phyloP scores from a whole-genome alignment of 805 yeast species.

The Ogataea ganodermae region DNA sequence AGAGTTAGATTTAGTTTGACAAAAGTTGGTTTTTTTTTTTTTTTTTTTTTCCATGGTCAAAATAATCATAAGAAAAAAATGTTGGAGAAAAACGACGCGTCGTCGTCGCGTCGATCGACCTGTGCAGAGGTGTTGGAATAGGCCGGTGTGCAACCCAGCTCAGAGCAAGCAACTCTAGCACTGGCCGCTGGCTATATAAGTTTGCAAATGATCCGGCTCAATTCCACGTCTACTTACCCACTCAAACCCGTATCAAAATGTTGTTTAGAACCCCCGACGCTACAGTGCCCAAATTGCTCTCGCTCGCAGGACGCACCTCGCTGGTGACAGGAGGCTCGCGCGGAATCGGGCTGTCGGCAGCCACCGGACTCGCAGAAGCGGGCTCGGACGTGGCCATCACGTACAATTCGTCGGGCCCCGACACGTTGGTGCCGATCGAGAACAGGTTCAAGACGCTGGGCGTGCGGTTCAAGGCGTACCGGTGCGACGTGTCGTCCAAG shows the following conservation, averaged over 20 bases:
- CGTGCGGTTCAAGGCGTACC: conserved; percentile 18
- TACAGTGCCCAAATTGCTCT: conserved; percentile 28
- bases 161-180: too few species aligned
- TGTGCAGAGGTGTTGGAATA: neutral
- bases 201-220: too few species aligned
- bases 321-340: conserved; percentile 56
- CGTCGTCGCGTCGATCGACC: neutral
- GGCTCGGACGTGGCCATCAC: conserved; percentile 44
- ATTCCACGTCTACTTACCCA: too few species aligned
- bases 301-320: conserved; percentile 43
- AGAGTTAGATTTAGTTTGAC: too few species aligned
- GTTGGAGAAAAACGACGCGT: neutral
- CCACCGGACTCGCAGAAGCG: conserved; percentile 52
- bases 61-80: neutral
- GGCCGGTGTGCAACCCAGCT: neutral
- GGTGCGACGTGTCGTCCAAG: conserved; percentile 36
- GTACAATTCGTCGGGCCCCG: conserved; percentile 28
- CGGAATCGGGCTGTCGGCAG: conserved; percentile 57
- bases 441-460: conserved; percentile 11
- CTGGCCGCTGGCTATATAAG: too few species aligned
- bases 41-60: neutral
- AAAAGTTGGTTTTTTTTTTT: neutral
- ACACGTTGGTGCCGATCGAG: conserved; percentile 10
- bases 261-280: neutral
- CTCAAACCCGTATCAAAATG: too few species aligned